Conservation (phyloP, 768 basidiomycete genomes). For the Boletus rubescentipes region DNA sequence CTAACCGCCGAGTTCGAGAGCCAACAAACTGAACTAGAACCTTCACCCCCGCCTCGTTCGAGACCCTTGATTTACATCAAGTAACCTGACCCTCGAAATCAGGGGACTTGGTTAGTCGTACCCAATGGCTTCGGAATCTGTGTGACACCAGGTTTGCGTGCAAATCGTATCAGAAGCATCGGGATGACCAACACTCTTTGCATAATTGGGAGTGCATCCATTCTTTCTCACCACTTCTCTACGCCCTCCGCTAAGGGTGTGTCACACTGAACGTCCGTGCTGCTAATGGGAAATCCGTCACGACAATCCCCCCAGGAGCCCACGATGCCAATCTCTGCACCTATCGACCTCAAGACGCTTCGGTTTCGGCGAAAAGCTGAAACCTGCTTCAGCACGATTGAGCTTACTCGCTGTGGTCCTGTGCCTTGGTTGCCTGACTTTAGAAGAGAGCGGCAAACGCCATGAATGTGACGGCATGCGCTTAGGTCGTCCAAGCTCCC, state of each 20-base stretch:
- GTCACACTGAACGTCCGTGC: conserved; percentile 6
- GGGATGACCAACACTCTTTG: conserved; percentile 11
- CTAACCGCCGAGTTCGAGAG: conserved; percentile 22
- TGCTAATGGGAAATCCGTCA: conserved; percentile 10
- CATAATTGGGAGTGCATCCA: conserved; percentile 26
- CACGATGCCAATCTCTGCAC: conserved; percentile 4
- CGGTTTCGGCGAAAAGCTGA: not conserved
- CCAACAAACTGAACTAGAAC: conserved; percentile 5
- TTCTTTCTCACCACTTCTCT: conserved; percentile 28
- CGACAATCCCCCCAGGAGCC: conserved; percentile 4
- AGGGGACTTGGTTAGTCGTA: conserved; percentile 9
- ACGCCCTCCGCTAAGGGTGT: conserved; percentile 20
- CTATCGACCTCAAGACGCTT: conserved; percentile 5
- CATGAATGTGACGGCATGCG: not conserved
- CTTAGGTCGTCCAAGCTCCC: not conserved
- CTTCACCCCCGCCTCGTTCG: conserved; percentile 7
- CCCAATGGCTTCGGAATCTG: conserved; percentile 12
- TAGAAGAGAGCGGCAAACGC: not conserved
- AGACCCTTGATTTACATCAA: conserved; percentile 22
- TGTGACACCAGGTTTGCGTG: conserved; percentile 4
- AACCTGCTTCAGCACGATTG: not conserved
- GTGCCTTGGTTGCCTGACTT: not conserved
- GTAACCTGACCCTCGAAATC: conserved; percentile 19
- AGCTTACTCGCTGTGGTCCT: not conserved
- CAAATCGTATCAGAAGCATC: conserved; percentile 26